Evolutionary conservation across 441 rosid species (phyloP), one percentile per base, ranked within the genome.

Genomic region (Heliophila coronopifolia): DNA sequence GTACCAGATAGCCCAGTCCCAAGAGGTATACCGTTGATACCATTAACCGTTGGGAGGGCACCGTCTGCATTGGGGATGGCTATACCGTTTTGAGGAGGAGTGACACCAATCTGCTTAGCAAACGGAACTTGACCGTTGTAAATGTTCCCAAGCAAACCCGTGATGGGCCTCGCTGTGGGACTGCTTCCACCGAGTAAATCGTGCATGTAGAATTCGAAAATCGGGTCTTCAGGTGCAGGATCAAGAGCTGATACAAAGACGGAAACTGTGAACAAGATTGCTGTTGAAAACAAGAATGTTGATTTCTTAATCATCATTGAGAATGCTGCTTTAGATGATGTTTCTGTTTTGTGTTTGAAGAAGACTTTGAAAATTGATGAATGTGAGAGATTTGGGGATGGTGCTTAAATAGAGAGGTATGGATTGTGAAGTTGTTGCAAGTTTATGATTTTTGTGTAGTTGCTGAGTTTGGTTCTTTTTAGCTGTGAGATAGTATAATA

Each of bases 1-100:
- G 92, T 79, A 5, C 95, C 94, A 11, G 95, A 77, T 72, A 90
- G 69, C 44, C 95, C 95, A 1, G 94, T 90, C 12, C 98, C 95
- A 1, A 90, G 68, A 4, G 95, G 95, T 40, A 86, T 66, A 36
- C 97, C 97, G 31, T 51, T 81, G 31, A 73, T 15, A 7, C 90
- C 88, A 27, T 77, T 86, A 36, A 81, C 79, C 0, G 87, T 80
- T 9, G 97, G 97, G 42, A 83, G 58, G 14, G 84, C 95, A 2
- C 95, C 97, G 23, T 86, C 80, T 27, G 97, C 79, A 22, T 90
- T 90, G 3, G 97, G 95, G 37, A 90, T 78, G 17, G 81, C 89
- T 9, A 83, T 76, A 6, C 75, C 88, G 12, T 63, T 71, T 9
- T 69, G 0, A 0, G 97, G 95, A 7, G 91, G 84, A 34, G 64